phyloP scores from a whole-genome alignment of 495 filamentous ascomycete genomes.

The Daldinia vernicosa region DNA sequence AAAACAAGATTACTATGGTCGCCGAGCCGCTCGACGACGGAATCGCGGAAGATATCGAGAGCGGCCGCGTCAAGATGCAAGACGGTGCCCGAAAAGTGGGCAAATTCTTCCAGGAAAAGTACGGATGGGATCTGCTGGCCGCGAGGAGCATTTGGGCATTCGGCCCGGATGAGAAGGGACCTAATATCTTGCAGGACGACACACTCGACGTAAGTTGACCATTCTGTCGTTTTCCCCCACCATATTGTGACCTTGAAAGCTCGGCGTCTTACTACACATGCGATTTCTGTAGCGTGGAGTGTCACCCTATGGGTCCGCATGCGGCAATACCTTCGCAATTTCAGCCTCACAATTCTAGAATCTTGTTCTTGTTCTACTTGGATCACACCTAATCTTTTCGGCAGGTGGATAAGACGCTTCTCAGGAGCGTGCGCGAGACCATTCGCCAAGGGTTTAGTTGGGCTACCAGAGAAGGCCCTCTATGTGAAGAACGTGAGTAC shows the following conservation, averaged over 20 bases:
- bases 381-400: constrained; percentile 47
- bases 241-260: constrained; percentile 44
- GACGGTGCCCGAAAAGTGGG: constrained; percentile 93
- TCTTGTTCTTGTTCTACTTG: constrained; percentile 30
- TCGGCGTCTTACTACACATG: constrained; percentile 44
- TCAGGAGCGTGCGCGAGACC: constrained; percentile 87
- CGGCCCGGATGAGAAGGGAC: constrained; percentile 92
- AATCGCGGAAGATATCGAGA: constrained; percentile 95
- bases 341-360: constrained; percentile 44
- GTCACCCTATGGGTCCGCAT: constrained; percentile 41
- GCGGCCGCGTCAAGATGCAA: constrained; percentile 86
- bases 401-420: constrained; percentile 86
- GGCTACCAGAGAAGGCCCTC: constrained; percentile 92
- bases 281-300: constrained; percentile 28
- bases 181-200: constrained; percentile 97
- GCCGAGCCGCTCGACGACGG: constrained; percentile 94
- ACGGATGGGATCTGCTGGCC: constrained; percentile 95
- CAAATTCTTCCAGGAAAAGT: constrained; percentile 96
- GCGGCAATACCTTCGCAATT: constrained; percentile 37
- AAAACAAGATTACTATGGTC: constrained; percentile 99
- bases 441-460: constrained; percentile 96
- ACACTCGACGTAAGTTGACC: constrained; percentile 73
- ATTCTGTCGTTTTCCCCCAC: constrained; percentile 31
- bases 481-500: constrained; percentile 96
- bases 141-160: constrained; percentile 98